Base-by-base conservation (phyloP, 345 rosid species). In the Geranium brycei region DNA sequence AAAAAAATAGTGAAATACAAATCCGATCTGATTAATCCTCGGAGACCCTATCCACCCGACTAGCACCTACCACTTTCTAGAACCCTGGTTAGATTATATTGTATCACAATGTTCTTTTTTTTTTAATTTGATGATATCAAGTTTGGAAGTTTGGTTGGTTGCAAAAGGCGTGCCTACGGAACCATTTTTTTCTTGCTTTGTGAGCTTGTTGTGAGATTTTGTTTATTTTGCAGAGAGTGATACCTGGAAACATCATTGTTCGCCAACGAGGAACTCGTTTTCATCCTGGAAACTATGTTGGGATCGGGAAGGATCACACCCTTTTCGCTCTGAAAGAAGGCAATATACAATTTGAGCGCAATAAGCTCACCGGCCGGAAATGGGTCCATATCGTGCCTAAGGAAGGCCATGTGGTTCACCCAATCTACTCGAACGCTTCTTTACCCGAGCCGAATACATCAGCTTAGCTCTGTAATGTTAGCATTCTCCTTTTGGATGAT, bases 161-260 rank as follows among this genome's bases (percentile, higher is more conserved):
- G 28, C 28, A 23, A 23, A 23, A 23, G 28, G 2, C 28, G 28
- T 23, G 28, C n/a, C n/a, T n/a, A n/a, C n/a, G n/a, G n/a, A 23
- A 23, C 28, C 28, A 23, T 65, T 35, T 57, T 35, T 57, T 60
- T 58, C 4, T 8, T 3, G 17, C 28, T 32, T 57, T 64, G 38
- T 64, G 3, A 0, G 53, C 53, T 8, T 13, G 13, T 3, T 30
- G 35, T 64, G 66, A 23, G 16, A 32, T 62, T 58, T 58, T 41
- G 19, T 71, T 56, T 68, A 66, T 8, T 77, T 53, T 35, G 79
- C 79, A 84, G 97, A 86, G 72, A 60, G 92, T 90, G 66, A 86
- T 83, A 53, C 88, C 97, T 3, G 99, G 99, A 63, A 93, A 87
- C 78, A 86, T 90, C 35, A 86, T 88, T 58, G 95, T 85, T 11